Evolutionary conservation across 352 stramenopile species (phyloP).

Genomic region (Pythium aristosporum): DNA sequence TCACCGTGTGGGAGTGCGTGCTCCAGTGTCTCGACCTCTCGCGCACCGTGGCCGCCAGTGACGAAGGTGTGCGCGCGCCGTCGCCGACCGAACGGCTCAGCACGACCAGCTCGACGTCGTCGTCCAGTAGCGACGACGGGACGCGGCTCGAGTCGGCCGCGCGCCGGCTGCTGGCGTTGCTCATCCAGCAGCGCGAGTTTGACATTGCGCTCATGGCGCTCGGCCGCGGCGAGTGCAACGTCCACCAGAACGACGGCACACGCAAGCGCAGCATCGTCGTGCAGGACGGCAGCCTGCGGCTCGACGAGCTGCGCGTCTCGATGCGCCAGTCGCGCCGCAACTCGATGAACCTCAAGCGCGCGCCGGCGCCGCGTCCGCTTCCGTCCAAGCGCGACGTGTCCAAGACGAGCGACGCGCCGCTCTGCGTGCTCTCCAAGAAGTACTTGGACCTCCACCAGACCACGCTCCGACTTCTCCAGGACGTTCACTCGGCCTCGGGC

Average conservation of each 20-base stretch:
- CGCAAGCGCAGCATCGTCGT: conserved; percentile 20
- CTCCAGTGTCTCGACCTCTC: conserved; percentile 44
- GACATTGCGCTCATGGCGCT: conserved; percentile 54
- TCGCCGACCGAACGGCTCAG: conserved; percentile 17
- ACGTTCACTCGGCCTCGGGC: conserved; percentile 35
- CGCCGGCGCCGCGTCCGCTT: conserved; percentile 13
- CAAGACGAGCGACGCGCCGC: conserved; percentile 21
- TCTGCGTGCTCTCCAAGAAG: conserved; percentile 51
- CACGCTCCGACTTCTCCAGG: conserved; percentile 47
- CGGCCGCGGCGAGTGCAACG: conserved; percentile 48
- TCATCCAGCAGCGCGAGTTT: conserved; percentile 55
- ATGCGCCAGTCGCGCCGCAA: conserved; percentile 29
- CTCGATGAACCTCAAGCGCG: conserved; percentile 22
- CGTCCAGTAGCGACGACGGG: conserved; percentile 28
- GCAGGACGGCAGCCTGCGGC: conserved; percentile 9
- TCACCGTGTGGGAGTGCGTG: conserved; percentile 60
- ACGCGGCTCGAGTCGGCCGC: conserved; percentile 36
- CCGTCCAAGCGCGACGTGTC: conserved; percentile 27
- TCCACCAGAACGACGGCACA: conserved; percentile 29
- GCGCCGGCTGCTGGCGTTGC: conserved; percentile 36
- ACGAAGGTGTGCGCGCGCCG: not conserved
- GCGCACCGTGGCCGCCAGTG: not conserved
- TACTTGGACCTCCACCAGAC: conserved; percentile 64
- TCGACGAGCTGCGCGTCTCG: conserved; percentile 16
- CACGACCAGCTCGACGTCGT: conserved; percentile 18